Conservation (phyloP, 2,329 filamentous ascomycete genomes). For the Cercospora sp. region DNA sequence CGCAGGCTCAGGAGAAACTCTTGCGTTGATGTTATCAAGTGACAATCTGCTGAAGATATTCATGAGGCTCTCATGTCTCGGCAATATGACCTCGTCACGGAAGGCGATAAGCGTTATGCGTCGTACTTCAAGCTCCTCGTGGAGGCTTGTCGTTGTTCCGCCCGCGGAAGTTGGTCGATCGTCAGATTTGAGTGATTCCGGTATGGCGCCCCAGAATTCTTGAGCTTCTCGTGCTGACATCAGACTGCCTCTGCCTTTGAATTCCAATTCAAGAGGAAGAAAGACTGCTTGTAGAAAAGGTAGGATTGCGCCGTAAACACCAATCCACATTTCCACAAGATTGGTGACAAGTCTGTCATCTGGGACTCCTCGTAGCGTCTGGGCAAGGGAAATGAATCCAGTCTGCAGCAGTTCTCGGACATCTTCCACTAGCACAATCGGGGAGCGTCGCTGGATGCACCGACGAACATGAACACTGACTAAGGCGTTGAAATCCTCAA, state of each 20-base stretch:
- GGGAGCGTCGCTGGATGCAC: slow-evolving; percentile 71
- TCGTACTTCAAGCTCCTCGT: slow-evolving; percentile 76
- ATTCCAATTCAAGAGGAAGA: slow-evolving; percentile 87
- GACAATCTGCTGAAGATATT: slow-evolving; percentile 85
- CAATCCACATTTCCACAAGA: slow-evolving; percentile 89
- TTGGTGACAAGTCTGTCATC: slow-evolving; percentile 89
- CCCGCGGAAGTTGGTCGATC: slow-evolving; percentile 45
- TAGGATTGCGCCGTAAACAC: slow-evolving; percentile 84
- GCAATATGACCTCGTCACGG: slow-evolving; percentile 83
- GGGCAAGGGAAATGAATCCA: slow-evolving; percentile 83
- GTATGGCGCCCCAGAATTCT: slow-evolving; percentile 83
- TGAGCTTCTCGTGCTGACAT: slow-evolving; percentile 76
- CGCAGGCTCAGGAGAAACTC: slow-evolving; percentile 40
- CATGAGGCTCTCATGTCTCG: slow-evolving; percentile 84
- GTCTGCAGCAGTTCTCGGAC: slow-evolving; percentile 72
- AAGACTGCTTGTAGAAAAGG: slow-evolving; percentile 97
- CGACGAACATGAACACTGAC: slow-evolving; percentile 77
- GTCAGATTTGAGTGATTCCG: slow-evolving; percentile 45
- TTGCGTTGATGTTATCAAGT: slow-evolving; percentile 67
- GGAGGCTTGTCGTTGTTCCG: slow-evolving; percentile 45
- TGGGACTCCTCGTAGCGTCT: slow-evolving; percentile 72
- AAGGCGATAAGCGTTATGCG: slow-evolving; percentile 84
- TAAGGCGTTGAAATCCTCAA: slow-evolving; percentile 80
- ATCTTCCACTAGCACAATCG: slow-evolving; percentile 72
- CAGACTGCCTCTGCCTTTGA: slow-evolving; percentile 77